phyloP scores from a whole-genome alignment of 225 moss, liverwort and hornwort genomes.

The Marchantia paleacea region DNA sequence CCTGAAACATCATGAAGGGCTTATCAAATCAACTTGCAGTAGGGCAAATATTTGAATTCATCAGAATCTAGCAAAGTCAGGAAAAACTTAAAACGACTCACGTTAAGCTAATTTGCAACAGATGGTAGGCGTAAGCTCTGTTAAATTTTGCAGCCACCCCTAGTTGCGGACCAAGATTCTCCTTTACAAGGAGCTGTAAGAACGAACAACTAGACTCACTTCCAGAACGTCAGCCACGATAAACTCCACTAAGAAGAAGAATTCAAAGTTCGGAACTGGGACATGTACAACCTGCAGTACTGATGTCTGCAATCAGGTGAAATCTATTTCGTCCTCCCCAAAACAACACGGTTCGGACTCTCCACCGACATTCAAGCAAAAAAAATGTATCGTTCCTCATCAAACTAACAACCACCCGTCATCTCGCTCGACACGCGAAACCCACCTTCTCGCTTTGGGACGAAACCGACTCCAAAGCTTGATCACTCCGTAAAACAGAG shows the following conservation, averaged over 20 bases:
- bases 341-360: background rate
- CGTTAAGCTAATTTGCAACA: background rate
- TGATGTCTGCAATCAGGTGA: background rate
- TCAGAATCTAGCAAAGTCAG: background rate
- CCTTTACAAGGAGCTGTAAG: too few relatives aligned
- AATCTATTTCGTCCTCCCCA: background rate
- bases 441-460: conserved; percentile 7
- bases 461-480: background rate
- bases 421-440: background rate
- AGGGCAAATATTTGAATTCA: background rate
- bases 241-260: background rate
- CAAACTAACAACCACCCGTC: background rate
- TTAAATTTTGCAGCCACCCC: background rate
- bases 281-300: background rate
- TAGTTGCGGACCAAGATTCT: background rate
- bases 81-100: background rate
- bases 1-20: too few relatives aligned
- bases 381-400: background rate
- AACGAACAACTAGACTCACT: too few relatives aligned
- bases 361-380: background rate
- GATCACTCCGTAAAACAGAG: background rate
- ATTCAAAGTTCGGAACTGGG: background rate
- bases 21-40: background rate
- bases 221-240: background rate
- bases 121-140: background rate